Conservation (phyloP, 768 basidiomycete species). For the Sistotremastrum suecicum region DNA sequence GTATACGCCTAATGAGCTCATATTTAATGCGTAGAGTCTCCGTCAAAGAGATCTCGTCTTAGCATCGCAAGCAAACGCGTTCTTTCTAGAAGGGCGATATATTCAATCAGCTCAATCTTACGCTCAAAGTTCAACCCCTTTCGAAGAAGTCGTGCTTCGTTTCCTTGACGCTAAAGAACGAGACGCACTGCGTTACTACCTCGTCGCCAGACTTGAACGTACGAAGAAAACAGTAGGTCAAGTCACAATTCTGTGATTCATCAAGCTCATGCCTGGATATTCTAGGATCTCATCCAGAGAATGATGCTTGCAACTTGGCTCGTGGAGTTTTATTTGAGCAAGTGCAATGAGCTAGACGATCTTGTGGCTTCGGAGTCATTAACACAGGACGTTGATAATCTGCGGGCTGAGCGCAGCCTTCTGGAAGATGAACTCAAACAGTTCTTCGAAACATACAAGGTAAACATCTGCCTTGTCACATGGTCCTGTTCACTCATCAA, state of each 20-base stretch:
- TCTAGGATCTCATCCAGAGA: conserved; percentile 79
- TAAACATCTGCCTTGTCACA: conserved; percentile 16
- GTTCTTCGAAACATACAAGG: conserved; percentile 92
- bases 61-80: conserved; percentile 67
- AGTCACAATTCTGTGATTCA: not conserved
- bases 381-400: conserved; percentile 71
- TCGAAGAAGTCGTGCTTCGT: conserved; percentile 85
- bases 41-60: conserved; percentile 76
- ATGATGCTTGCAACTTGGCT: conserved; percentile 99
- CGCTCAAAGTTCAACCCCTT: conserved; percentile 73
- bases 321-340: conserved; percentile 91
- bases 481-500: not conserved
- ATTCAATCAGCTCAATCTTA: conserved; percentile 90
- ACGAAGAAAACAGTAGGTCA: conserved; percentile 62
- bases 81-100: conserved; percentile 67
- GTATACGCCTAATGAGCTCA: not conserved
- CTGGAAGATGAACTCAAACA: conserved; percentile 88
- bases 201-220: conserved; percentile 76
- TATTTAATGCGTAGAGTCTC: conserved; percentile 48
- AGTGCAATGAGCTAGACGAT: conserved; percentile 93
- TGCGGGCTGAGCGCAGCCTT: conserved; percentile 63
- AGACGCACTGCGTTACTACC: conserved; percentile 81
- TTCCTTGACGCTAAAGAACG: conserved; percentile 84
- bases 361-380: conserved; percentile 76
- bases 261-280: not conserved